Percentiles rank a stretch among this genome's conserved stretches.
phyloP scores from a whole-genome alignment of 1,284 basidiomycete genomes.

The Rhodotorula sp. region DNA sequence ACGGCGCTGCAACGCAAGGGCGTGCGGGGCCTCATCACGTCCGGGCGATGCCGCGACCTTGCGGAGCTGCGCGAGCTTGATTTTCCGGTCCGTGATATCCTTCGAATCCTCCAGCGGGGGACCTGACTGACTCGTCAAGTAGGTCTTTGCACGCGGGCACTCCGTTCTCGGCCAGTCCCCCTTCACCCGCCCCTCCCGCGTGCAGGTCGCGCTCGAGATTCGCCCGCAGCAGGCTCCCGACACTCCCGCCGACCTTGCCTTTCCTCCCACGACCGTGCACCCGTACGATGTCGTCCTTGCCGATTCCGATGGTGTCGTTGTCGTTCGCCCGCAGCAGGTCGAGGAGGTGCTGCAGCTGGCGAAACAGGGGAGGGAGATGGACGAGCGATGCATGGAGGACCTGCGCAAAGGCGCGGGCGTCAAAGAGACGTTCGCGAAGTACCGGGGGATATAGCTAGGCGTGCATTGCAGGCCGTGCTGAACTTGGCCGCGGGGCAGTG shows the following conservation, averaged over 20 bases:
- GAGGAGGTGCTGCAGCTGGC: slow-evolving; percentile 66
- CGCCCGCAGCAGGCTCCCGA: slow-evolving; percentile 41
- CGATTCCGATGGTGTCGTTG: slow-evolving; percentile 88
- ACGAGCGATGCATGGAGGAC: slow-evolving; percentile 74
- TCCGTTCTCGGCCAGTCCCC: slow-evolving; percentile 86
- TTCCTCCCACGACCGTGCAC: slow-evolving; percentile 57
- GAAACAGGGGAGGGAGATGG: slow-evolving; percentile 64
- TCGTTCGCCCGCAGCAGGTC: slow-evolving; percentile 65
- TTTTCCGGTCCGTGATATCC: slow-evolving; percentile 59
- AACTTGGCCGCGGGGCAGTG: too few species aligned
- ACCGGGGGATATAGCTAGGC: slow-evolving; percentile 60
- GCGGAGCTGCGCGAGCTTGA: slow-evolving; percentile 67
- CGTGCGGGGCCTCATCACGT: slow-evolving; percentile 72
- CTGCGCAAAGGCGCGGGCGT: slow-evolving; percentile 73
- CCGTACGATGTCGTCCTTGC: slow-evolving; percentile 83
- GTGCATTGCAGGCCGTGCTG: too few species aligned
- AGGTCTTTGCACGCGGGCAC: slow-evolving; percentile 71
- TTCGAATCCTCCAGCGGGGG: background rate
- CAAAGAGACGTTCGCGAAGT: slow-evolving; percentile 72
- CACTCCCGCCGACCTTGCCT: slow-evolving; percentile 47
- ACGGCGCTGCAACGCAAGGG: slow-evolving; percentile 72
- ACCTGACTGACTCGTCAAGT: slow-evolving; percentile 10
- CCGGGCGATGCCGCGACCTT: slow-evolving; percentile 78
- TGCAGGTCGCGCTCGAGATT: slow-evolving; percentile 68
- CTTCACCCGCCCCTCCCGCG: slow-evolving; percentile 77